These are phyloP conservation scores for Yamadazyma nakazawae DNA, from an alignment of 805 yeast genomes.

Conservation along the genomic window DNA sequence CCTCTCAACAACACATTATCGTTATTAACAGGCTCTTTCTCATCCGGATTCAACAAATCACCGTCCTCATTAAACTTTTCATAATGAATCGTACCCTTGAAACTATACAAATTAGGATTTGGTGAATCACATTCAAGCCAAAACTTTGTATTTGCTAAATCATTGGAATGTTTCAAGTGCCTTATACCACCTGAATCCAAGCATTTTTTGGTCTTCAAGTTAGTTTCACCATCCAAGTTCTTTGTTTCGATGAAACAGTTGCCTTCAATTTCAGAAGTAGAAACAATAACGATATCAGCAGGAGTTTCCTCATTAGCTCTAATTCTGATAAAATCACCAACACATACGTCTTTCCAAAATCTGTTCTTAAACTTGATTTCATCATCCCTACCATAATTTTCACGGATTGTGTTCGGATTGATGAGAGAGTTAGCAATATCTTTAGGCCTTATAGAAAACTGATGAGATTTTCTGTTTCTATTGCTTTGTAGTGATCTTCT, in stretches of 20 bases:
- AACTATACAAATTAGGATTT: conserved; percentile 58
- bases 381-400: conserved; percentile 22
- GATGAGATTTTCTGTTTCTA: conserved; percentile 12
- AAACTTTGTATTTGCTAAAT: conserved; percentile 55
- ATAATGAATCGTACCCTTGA: conserved; percentile 64
- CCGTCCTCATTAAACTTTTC: conserved; percentile 25
- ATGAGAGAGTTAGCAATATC: conserved; percentile 18
- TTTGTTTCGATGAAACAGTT: conserved; percentile 77
- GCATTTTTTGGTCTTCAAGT: conserved; percentile 57
- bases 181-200: conserved; percentile 49
- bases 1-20: conserved; percentile 71
- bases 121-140: conserved; percentile 72
- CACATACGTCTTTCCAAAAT: conserved; percentile 67
- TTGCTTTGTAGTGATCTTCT: conserved; percentile 9
- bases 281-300: conserved; percentile 62
- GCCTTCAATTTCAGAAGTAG: conserved; percentile 67
- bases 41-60: conserved; percentile 43
- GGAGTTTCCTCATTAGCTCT: conserved; percentile 77
- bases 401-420: conserved; percentile 18
- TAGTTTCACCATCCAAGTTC: conserved; percentile 82
- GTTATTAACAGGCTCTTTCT: conserved; percentile 55
- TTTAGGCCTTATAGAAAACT: conserved; percentile 7
- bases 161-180: conserved; percentile 51
- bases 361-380: conserved; percentile 43
- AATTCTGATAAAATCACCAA: conserved; percentile 71